Percentiles rank a stretch among this genome's conserved stretches.
Evolutionary conservation across 2,329 filamentous ascomycete genomes (phyloP).

Genomic region (Calonectria pseudoturangicola): DNA sequence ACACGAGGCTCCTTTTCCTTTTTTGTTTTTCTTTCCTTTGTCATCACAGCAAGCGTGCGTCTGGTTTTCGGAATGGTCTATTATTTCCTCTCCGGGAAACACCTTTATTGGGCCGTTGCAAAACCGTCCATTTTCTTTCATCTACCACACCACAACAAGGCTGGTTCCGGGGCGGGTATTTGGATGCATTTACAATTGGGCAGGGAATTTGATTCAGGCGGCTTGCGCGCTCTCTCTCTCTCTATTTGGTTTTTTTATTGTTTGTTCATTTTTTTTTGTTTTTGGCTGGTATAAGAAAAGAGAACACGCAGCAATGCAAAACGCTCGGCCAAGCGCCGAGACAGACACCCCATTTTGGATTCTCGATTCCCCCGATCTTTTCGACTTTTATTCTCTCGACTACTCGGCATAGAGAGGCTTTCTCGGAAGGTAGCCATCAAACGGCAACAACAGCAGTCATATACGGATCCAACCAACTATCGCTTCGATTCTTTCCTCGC

Average conservation of each 20-base stretch:
- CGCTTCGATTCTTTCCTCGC: constrained; percentile 62
- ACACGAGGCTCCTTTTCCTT: constrained; percentile 46
- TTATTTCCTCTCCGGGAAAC: constrained; percentile 63
- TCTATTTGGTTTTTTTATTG: constrained; percentile 53
- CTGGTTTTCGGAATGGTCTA: constrained; percentile 57
- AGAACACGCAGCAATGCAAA: constrained; percentile 80
- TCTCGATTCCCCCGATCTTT: constrained; percentile 60
- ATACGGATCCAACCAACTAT: constrained; percentile 50
- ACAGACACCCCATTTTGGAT: constrained; percentile 65
- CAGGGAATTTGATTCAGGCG: constrained; percentile 68
- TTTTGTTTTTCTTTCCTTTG: constrained; percentile 56
- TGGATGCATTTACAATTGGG: constrained; percentile 73
- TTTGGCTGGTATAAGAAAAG: constrained; percentile 67
- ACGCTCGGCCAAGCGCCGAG: constrained; percentile 69
- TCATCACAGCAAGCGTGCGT: constrained; percentile 68
- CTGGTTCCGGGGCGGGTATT: constrained; percentile 72
- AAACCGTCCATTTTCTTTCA: constrained; percentile 62
- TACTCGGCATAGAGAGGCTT: constrained; percentile 56
- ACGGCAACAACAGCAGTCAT: constrained; percentile 33
- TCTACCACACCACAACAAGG: constrained; percentile 69
- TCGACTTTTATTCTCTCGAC: constrained; percentile 47
- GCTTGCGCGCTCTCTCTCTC: constrained; percentile 61
- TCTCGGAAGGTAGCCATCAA: constrained; percentile 52
- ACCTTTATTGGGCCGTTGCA: constrained; percentile 55
- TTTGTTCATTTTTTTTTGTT: constrained; percentile 56